Evolutionary conservation across 108 stramenopile species (phyloP).

Genomic region (Conticribra guillardii): DNA sequence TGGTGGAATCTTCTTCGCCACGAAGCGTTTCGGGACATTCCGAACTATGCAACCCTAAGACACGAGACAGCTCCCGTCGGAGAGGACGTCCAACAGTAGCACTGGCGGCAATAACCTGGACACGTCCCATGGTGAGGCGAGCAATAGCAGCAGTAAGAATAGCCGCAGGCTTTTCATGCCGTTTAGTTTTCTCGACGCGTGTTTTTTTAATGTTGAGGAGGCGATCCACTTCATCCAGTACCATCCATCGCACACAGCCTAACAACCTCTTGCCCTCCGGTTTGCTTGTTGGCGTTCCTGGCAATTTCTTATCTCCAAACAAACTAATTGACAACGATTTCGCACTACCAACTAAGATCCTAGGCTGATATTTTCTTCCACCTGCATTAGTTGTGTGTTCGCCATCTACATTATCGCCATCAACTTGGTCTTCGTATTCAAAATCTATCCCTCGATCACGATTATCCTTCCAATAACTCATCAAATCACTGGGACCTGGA

Average conservation of each 20-base stretch:
- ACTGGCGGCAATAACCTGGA: conserved; percentile 88
- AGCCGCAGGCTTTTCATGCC: conserved; percentile 89
- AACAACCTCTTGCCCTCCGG: conserved; percentile 77
- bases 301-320: conserved; percentile 76
- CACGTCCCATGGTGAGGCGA: conserved; percentile 66
- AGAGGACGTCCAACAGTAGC: conserved; percentile 95
- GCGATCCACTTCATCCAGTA: conserved; percentile 86
- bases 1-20: conserved; percentile 46
- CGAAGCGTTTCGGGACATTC: conserved; percentile 79
- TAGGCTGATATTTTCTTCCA: conserved; percentile 41
- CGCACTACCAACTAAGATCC: conserved; percentile 83
- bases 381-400: conserved; percentile 3
- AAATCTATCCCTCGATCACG: conserved; percentile 45
- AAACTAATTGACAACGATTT: conserved; percentile 73
- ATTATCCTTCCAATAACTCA: conserved; percentile 46
- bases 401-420: conserved; percentile 32
- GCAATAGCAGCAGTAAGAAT: conserved; percentile 77
- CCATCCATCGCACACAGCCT: conserved; percentile 60
- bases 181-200: conserved; percentile 45
- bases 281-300: conserved; percentile 79
- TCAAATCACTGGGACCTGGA: conserved; percentile 74
- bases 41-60: conserved; percentile 79
- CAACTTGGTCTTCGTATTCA: conserved; percentile 44
- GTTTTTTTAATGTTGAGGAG: conserved; percentile 58
- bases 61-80: conserved; percentile 84